Evolutionary conservation across 176 grass and related monocot genomes (phyloP).

Genomic region (Avena atlantica): DNA sequence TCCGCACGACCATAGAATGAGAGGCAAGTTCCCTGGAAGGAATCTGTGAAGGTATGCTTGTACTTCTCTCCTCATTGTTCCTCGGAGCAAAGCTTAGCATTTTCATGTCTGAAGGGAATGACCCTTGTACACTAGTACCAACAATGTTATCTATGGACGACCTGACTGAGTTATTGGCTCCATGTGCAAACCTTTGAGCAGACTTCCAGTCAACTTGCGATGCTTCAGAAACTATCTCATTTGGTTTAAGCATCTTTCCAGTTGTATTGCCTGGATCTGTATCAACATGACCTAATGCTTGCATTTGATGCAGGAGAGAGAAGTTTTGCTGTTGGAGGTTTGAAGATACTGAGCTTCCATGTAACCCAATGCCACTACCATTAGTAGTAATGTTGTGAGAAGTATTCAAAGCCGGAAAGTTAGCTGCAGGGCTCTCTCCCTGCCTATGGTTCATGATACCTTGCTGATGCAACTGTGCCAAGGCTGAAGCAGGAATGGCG

Average conservation of each 20-base stretch:
- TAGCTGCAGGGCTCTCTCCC: slow-evolving; percentile 51
- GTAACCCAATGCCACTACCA: slow-evolving; percentile 53
- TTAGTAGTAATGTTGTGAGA: slow-evolving; percentile 45
- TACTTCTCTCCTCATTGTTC: slow-evolving; percentile 63
- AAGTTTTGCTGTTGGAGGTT: slow-evolving; percentile 78
- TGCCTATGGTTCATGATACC: slow-evolving; percentile 58
- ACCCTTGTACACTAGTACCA: slow-evolving; percentile 46
- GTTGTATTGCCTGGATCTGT: slow-evolving; percentile 59
- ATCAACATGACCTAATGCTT: slow-evolving; percentile 68
- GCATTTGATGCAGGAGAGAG: slow-evolving; percentile 83
- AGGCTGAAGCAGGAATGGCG: slow-evolving; percentile 53
- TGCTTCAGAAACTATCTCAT: slow-evolving; percentile 63
- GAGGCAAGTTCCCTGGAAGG: slow-evolving; percentile 51
- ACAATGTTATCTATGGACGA: slow-evolving; percentile 57
- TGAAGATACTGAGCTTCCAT: slow-evolving; percentile 64
- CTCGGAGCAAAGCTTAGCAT: slow-evolving; percentile 77
- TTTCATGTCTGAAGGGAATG: slow-evolving; percentile 73
- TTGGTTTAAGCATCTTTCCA: slow-evolving; percentile 66
- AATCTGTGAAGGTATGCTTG: slow-evolving; percentile 48
- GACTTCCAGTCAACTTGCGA: slow-evolving; percentile 68
- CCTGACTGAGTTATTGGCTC: slow-evolving; percentile 48
- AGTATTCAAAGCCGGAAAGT: slow-evolving; percentile 54
- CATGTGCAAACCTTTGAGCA: slow-evolving; percentile 66
- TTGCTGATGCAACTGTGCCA: slow-evolving; percentile 64
- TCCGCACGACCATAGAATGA: slow-evolving; percentile 43